phyloP scores from a whole-genome alignment of 139 green algal genomes.

The Chlamydomonas incerta region DNA sequence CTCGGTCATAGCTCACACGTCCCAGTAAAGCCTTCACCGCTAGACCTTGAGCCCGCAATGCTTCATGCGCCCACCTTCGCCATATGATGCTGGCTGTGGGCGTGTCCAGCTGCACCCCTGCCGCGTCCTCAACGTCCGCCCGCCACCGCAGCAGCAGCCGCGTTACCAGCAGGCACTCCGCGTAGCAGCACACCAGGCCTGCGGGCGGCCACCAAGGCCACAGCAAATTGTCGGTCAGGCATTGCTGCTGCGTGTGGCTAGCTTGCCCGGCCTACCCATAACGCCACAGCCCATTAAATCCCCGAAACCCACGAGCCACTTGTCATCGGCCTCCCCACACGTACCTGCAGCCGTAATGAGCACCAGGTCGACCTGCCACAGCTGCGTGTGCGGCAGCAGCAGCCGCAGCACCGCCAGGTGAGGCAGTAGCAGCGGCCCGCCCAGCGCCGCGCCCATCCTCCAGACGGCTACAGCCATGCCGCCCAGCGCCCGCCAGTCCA shows the following conservation, averaged over 20 bases:
- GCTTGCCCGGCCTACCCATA: no score
- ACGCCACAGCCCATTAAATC: background rate
- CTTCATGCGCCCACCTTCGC: slow-evolving; percentile 10
- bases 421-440: slow-evolving; percentile 5
- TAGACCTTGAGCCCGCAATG: no score
- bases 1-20: no score
- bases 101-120: background rate
- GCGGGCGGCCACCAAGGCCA: background rate
- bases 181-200: background rate
- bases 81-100: background rate
- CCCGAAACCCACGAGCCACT: background rate
- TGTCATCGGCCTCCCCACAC: background rate
- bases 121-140: background rate
- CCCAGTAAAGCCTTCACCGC: no score
- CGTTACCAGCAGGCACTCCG: slow-evolving; percentile 11
- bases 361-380: background rate
- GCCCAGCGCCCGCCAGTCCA: background rate
- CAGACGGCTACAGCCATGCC: background rate
- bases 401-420: background rate
- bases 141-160: background rate
- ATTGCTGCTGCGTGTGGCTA: no score
- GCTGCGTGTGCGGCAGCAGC: background rate
- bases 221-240: no score
- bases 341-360: background rate
- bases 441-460: background rate